These are phyloP conservation scores for Kwoniella dejecticola DNA, from an alignment of 768 basidiomycete genomes.

Conservation along the genomic window DNA sequence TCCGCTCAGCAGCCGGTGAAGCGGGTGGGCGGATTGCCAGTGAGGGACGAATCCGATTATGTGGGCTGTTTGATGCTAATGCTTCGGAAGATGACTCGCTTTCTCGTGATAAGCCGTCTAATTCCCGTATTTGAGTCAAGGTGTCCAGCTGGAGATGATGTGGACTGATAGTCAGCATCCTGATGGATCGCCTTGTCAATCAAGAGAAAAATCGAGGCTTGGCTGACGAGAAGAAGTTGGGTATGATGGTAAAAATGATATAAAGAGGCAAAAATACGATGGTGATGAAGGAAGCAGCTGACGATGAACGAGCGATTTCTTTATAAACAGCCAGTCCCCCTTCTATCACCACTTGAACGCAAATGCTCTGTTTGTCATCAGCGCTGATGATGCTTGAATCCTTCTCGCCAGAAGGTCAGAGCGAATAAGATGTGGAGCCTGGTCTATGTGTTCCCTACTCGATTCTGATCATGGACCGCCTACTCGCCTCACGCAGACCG, in stretches of 20 bases:
- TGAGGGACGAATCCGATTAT: neutral
- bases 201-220: too few relatives aligned
- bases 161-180: conserved; percentile 3
- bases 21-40: too few relatives aligned
- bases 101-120: neutral
- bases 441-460: too few relatives aligned
- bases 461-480: too few relatives aligned
- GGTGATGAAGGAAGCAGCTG: neutral
- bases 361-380: too few relatives aligned
- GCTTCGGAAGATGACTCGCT: too few relatives aligned
- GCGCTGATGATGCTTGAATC: neutral
- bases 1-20: neutral
- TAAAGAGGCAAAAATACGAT: neutral
- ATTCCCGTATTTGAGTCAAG: neutral
- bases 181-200: neutral
- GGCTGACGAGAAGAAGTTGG: too few relatives aligned
- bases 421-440: neutral
- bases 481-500: too few relatives aligned
- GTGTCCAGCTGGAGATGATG: neutral
- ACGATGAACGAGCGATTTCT: too few relatives aligned
- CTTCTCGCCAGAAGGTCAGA: neutral
- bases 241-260: neutral
- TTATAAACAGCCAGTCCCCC: too few relatives aligned
- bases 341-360: too few relatives aligned
- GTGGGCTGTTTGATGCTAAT: neutral